Percentiles rank a stretch among this genome's conserved stretches.
These are phyloP conservation scores for Thermothelomyces thermophilus DNA, from an alignment of 2,329 filamentous ascomycete species.

Conservation along the genomic window DNA sequence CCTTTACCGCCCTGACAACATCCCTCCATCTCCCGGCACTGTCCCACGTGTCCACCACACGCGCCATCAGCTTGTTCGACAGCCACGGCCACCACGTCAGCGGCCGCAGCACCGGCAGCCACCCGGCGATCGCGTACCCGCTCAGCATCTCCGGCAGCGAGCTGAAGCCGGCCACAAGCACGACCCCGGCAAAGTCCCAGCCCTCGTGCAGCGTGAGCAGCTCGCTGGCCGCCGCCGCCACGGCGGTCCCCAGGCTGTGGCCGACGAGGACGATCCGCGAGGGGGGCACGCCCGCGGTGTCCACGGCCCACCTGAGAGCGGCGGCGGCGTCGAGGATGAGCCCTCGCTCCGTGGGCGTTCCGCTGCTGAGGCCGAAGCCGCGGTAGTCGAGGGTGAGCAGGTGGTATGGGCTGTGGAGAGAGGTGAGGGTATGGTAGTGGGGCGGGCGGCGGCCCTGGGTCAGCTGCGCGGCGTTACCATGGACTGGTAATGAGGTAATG, in stretches of 20 bases:
- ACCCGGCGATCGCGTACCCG: slow-evolving; percentile 71
- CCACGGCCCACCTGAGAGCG: slow-evolving; percentile 65
- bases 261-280: slow-evolving; percentile 73
- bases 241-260: slow-evolving; percentile 83
- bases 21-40: slow-evolving; percentile 60
- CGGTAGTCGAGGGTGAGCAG: slow-evolving; percentile 88
- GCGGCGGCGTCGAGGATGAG: slow-evolving; percentile 73
- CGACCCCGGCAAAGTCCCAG: slow-evolving; percentile 65
- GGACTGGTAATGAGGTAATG: slow-evolving; percentile 18
- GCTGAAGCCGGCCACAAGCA: slow-evolving; percentile 76
- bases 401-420: slow-evolving; percentile 63
- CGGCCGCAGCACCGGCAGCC: slow-evolving; percentile 73
- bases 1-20: slow-evolving; percentile 45
- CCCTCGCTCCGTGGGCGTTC: slow-evolving; percentile 72
- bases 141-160: slow-evolving; percentile 66
- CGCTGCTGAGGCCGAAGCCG: slow-evolving; percentile 75
- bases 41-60: slow-evolving; percentile 76
- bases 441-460: slow-evolving; percentile 70
- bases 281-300: slow-evolving; percentile 56
- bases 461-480: slow-evolving; percentile 76
- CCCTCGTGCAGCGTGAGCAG: slow-evolving; percentile 50
- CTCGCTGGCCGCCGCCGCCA: slow-evolving; percentile 68
- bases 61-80: slow-evolving; percentile 51
- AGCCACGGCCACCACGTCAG: slow-evolving; percentile 61
- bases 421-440: slow-evolving; percentile 70